Base-by-base conservation (phyloP, 2,329 filamentous ascomycete species). In the Orbilia ellipsospora region DNA sequence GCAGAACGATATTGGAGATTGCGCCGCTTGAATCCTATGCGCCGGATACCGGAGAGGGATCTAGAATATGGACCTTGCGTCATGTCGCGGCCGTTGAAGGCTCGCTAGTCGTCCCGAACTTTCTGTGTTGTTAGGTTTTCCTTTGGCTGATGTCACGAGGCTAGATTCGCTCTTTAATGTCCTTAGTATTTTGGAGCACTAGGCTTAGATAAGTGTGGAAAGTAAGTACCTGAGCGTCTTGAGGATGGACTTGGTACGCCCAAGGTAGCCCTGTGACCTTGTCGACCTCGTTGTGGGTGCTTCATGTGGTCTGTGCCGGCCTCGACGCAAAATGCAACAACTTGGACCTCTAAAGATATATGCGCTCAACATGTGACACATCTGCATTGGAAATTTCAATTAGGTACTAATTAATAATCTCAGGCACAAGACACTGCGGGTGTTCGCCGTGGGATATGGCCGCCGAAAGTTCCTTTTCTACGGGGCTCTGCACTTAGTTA, bases 181-280 rank as follows among this genome's bases (percentile, higher is more conserved):
- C 5, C 44, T 48, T 18, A 48, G 13, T n/a, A 1, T 48, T 48
- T 13, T 7, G 16, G 16, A 48, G 13, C 44, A 48, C 13, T 6
- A 6, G 31, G 31, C 3, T 36, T 10, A 4, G 10, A 36, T 1
- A 7, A 36, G 1, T 36, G 8, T 36, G 10, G 2, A 36, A 36
- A 10, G 10, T 7, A 36, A 36, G 31, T 7, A 36, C 31, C 10
- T 36, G 31, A 6, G 10, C 10, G 8, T 36, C 31, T 7, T 36
- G 10, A 6, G 10, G 31, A 36, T 36, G 31, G 5, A 36, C 10
- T 36, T 10, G 31, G 31, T 36, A 36, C 1, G 31, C 31, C 44
- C 42, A 12, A 3, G 10, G 42, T 18, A 18, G 56, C 69, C 69
- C 64, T 73, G 69, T 73, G 69, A 73, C 69, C 61, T 56, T 16